Percentiles rank a stretch among this genome's conserved stretches.
These are phyloP conservation scores for Lantana camara DNA, from an alignment of 257 asterid species.

Conservation along the genomic window DNA sequence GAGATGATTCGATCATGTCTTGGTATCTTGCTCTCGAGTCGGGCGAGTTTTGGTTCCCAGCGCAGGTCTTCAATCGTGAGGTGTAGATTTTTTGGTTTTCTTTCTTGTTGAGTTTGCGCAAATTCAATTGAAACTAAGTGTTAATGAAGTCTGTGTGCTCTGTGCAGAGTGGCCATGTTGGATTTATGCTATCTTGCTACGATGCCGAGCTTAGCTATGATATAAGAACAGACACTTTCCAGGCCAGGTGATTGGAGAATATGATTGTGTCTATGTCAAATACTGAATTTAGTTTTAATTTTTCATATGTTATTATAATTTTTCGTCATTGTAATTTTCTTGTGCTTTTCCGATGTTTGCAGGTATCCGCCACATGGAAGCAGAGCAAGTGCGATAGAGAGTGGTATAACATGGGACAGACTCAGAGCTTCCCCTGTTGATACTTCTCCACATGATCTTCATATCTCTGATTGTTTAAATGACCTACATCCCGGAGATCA, in stretches of 20 bases:
- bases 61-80: constrained; percentile 93
- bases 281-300: too few relatives aligned
- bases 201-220: constrained; percentile 75
- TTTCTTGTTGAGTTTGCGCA: neutral
- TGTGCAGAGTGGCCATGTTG: constrained; percentile 73
- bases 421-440: constrained; percentile 74
- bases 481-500: constrained; percentile 81
- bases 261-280: neutral
- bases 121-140: constrained; percentile 1
- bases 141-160: constrained; percentile 12
- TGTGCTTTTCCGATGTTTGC: constrained; percentile 10
- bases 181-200: constrained; percentile 75
- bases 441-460: constrained; percentile 67
- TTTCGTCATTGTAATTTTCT: neutral
- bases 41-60: constrained; percentile 84
- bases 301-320: neutral
- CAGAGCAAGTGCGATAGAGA: constrained; percentile 63
- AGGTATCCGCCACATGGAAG: constrained; percentile 91
- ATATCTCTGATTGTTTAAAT: constrained; percentile 64
- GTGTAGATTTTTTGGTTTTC: constrained; percentile 31
- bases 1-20: constrained; percentile 69
- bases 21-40: constrained; percentile 79
- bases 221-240: constrained; percentile 51
- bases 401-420: constrained; percentile 83
- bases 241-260: constrained; percentile 52